Evolutionary conservation across 352 stramenopile species (phyloP).

Genomic region (Globisporangium apiculatum): DNA sequence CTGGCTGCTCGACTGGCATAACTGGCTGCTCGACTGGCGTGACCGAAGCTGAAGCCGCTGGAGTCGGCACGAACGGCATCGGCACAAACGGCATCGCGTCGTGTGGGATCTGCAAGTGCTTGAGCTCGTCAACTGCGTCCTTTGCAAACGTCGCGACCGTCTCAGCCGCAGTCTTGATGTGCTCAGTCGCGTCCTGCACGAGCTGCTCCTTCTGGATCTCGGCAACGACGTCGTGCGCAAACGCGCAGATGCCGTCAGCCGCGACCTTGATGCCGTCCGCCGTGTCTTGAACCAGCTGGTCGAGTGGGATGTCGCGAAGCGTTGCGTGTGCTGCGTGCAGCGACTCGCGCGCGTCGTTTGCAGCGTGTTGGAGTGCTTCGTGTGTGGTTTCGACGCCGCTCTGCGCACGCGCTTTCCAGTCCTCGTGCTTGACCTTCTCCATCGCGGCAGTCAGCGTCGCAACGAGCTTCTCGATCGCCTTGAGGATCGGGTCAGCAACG

Average conservation of each 20-base stretch:
- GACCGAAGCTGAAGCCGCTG: slow-evolving; percentile 7
- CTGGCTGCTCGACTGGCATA: slow-evolving; percentile 17
- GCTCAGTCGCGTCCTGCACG: slow-evolving; percentile 9
- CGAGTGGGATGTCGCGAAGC: slow-evolving; percentile 80
- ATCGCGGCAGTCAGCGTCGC: slow-evolving; percentile 70
- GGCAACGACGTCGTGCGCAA: slow-evolving; percentile 68
- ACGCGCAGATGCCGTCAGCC: slow-evolving; percentile 63
- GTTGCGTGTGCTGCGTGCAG: slow-evolving; percentile 36
- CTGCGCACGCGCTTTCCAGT: slow-evolving; percentile 59
- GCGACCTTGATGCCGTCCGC: slow-evolving; percentile 72
- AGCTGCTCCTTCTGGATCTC: slow-evolving; percentile 42
- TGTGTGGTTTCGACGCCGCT: slow-evolving; percentile 50
- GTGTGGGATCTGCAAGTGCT: slow-evolving; percentile 28
- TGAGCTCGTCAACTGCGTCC: slow-evolving; percentile 68
- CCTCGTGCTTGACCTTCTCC: slow-evolving; percentile 78
- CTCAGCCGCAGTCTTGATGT: slow-evolving; percentile 24
- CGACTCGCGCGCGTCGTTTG: slow-evolving; percentile 49
- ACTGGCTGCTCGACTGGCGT: slow-evolving; percentile 18
- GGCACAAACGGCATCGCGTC: slow-evolving; percentile 3
- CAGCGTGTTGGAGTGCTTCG: slow-evolving; percentile 49
- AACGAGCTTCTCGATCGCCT: slow-evolving; percentile 78
- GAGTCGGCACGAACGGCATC: slow-evolving; percentile 1
- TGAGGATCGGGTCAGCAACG: slow-evolving; percentile 69
- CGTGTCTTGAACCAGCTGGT: slow-evolving; percentile 76
- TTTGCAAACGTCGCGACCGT: slow-evolving; percentile 30